These are phyloP conservation scores for Purpureocillium lavendulum DNA, from an alignment of 2,329 filamentous ascomycete species.

Conservation along the genomic window DNA sequence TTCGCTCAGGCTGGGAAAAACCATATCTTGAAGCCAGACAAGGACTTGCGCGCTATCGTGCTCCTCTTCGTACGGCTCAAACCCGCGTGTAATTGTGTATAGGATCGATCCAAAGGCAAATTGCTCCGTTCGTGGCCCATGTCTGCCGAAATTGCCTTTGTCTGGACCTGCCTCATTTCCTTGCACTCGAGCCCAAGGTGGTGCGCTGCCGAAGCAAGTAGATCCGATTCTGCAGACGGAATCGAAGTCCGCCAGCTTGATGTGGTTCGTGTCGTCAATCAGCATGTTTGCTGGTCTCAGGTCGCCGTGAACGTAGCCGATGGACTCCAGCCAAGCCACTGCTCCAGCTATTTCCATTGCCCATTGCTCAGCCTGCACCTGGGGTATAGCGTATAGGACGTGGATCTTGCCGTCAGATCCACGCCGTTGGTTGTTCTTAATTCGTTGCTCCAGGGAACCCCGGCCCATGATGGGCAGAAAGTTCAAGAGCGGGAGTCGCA, in stretches of 20 bases:
- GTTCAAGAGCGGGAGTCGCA: not conserved
- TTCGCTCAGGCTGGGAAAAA: slow-evolving; percentile 2
- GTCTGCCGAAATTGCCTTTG: not conserved
- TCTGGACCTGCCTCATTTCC: not conserved
- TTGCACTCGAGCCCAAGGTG: slow-evolving; percentile 4
- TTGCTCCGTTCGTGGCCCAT: slow-evolving; percentile 1
- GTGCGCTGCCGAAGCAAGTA: not conserved
- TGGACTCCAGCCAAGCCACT: slow-evolving; percentile 7
- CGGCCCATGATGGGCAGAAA: not conserved
- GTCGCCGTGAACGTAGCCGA: slow-evolving; percentile 7
- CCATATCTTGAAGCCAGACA: slow-evolving; percentile 1
- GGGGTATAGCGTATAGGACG: not conserved
- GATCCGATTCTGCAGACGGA: slow-evolving; percentile 1
- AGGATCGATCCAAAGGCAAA: slow-evolving; percentile 5
- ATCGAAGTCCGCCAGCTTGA: slow-evolving; percentile 9
- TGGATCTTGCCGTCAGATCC: not conserved
- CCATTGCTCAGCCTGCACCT: slow-evolving; percentile 5
- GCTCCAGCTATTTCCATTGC: slow-evolving; percentile 5
- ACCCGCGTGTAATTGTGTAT: slow-evolving; percentile 2
- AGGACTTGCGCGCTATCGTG: not conserved
- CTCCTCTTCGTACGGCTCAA: slow-evolving; percentile 4
- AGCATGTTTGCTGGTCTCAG: slow-evolving; percentile 7
- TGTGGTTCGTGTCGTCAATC: slow-evolving; percentile 4
- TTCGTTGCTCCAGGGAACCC: not conserved
- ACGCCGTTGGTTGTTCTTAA: not conserved